These are phyloP conservation scores for Coniella lustricola DNA, from an alignment of 2,329 filamentous ascomycete species.

Conservation along the genomic window DNA sequence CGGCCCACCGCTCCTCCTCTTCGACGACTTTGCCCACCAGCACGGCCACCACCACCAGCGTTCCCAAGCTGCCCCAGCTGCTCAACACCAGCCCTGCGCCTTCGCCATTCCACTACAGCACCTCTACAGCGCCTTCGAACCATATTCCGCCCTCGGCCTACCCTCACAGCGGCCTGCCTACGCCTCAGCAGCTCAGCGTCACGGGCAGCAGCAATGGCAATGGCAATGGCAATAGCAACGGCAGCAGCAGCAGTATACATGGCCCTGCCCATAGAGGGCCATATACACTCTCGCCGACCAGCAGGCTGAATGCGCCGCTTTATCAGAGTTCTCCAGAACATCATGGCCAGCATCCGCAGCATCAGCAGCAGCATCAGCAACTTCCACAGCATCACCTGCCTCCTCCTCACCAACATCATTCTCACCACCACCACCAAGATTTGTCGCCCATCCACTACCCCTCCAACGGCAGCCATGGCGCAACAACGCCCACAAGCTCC, in stretches of 20 bases:
- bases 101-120: not conserved
- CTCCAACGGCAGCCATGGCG: conserved; percentile 5
- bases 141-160: not conserved
- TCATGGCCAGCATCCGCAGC: conserved; percentile 15
- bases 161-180: not conserved
- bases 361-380: conserved; percentile 8
- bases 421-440: not conserved
- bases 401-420: not conserved
- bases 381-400: not conserved
- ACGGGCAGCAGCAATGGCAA: not conserved
- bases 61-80: not conserved
- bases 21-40: not conserved
- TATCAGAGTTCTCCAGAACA: conserved; percentile 3
- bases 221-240: not conserved
- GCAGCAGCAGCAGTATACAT: not conserved
- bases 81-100: not conserved
- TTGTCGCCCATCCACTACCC: conserved; percentile 3
- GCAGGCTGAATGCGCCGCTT: conserved; percentile 1
- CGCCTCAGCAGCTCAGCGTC: not conserved
- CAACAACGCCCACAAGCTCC: conserved; percentile 1
- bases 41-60: not conserved
- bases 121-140: not conserved
- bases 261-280: not conserved
- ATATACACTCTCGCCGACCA: conserved; percentile 3
- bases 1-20: not conserved